Evolutionary conservation across 225 moss, liverwort and hornwort species (phyloP).

Genomic region (Marchantia polymorpha): DNA sequence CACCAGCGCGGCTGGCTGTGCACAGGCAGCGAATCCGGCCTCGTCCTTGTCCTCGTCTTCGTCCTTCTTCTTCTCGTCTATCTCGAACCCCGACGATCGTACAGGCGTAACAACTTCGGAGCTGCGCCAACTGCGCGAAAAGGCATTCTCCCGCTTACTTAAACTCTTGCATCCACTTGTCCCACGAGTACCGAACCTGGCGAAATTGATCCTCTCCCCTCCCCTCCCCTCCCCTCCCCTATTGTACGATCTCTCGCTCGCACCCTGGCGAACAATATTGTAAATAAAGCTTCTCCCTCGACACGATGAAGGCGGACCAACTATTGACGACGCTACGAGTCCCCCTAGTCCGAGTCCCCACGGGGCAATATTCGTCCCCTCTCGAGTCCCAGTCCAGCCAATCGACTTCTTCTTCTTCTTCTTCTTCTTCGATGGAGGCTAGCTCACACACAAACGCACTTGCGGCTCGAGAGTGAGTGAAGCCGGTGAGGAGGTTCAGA

Average conservation of each 20-base stretch:
- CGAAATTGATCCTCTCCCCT: not conserved
- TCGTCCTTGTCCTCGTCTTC: not conserved
- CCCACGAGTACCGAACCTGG: not conserved
- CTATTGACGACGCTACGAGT: constrained; percentile 5
- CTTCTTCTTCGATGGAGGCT: no score
- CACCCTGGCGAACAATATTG: not conserved
- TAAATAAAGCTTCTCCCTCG: constrained; percentile 19
- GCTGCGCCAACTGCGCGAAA: not conserved
- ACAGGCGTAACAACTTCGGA: not conserved
- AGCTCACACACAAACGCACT: not conserved
- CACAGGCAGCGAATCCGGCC: not conserved
- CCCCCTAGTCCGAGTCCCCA: not conserved
- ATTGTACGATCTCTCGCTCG: not conserved
- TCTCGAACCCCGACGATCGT: not conserved
- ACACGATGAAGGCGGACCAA: not conserved
- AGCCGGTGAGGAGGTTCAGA: not conserved
- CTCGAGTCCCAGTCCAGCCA: not conserved
- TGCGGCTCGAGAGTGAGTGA: not conserved
- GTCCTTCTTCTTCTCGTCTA: not conserved
- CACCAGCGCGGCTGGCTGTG: not conserved
- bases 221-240: not conserved
- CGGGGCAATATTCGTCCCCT: not conserved
- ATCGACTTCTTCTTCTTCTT: no score
- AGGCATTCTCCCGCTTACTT: not conserved
- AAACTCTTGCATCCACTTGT: constrained; percentile 2